Conservation (phyloP, 306 rosid species). For the Purshia tridentata region DNA sequence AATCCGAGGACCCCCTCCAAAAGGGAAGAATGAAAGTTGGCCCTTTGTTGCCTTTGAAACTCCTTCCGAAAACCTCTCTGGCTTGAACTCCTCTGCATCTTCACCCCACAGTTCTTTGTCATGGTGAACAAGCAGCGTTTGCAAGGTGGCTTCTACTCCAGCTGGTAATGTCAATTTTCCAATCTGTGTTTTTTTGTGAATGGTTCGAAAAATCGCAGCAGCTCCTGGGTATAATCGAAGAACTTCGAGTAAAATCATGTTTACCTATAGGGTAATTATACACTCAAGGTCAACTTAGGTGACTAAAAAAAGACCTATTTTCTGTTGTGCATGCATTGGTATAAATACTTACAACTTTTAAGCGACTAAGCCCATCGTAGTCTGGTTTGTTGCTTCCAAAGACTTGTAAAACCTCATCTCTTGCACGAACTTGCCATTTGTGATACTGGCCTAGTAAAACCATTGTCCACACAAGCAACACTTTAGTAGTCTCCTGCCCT, state of each 20-base stretch:
- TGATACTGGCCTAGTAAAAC: slow-evolving; percentile 32
- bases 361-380: slow-evolving; percentile 34
- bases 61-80: slow-evolving; percentile 41
- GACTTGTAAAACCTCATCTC: slow-evolving; percentile 41
- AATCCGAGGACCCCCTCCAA: slow-evolving; percentile 43
- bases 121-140: slow-evolving; percentile 17
- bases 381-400: slow-evolving; percentile 38
- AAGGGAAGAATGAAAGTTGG: slow-evolving; percentile 30
- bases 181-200: slow-evolving; percentile 23
- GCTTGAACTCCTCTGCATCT: slow-evolving; percentile 42
- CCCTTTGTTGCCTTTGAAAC: slow-evolving; percentile 32
- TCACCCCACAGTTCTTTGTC: slow-evolving; percentile 44
- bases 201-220: neutral
- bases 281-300: neutral
- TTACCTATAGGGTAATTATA: slow-evolving; percentile 27
- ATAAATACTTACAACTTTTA: slow-evolving; percentile 38
- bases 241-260: slow-evolving; percentile 64
- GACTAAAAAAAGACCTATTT: no score
- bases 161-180: slow-evolving; percentile 37
- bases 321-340: no score
- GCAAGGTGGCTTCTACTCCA: slow-evolving; percentile 4
- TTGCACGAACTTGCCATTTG: slow-evolving; percentile 53
- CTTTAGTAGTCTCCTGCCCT: slow-evolving; percentile 54
- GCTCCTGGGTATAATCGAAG: slow-evolving; percentile 53
- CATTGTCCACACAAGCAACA: slow-evolving; percentile 45